phyloP scores from a whole-genome alignment of 495 filamentous ascomycete genomes.

The Penicillium tannophilum region DNA sequence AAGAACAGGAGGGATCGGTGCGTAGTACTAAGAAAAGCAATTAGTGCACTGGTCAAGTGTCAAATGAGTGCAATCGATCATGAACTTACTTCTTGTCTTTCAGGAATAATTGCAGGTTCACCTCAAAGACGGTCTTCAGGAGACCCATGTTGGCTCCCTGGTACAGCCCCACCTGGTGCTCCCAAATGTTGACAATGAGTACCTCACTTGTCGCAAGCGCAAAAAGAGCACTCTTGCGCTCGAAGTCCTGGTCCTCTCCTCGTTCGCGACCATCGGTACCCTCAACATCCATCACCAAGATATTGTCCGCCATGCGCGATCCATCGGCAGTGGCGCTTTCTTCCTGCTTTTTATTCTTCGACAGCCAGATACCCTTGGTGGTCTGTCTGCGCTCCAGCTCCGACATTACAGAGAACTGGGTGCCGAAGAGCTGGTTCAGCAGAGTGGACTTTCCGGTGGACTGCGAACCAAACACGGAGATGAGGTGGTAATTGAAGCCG shows the following conservation, averaged over 20 bases:
- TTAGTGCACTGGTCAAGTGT: slow-evolving; percentile 27
- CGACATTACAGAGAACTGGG: slow-evolving; percentile 94
- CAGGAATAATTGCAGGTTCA: slow-evolving; percentile 93
- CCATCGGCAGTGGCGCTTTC: slow-evolving; percentile 31
- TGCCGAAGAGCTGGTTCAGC: slow-evolving; percentile 94
- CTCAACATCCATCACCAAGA: slow-evolving; percentile 98
- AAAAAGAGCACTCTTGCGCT: slow-evolving; percentile 96
- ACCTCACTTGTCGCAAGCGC: slow-evolving; percentile 97
- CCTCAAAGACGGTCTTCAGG: slow-evolving; percentile 97
- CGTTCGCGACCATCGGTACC: slow-evolving; percentile 95
- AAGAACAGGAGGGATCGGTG: slow-evolving; percentile 95
- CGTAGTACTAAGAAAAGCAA: slow-evolving; percentile 60
- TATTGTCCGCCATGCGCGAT: slow-evolving; percentile 86
- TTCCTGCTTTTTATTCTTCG: slow-evolving; percentile 76
- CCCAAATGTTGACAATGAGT: slow-evolving; percentile 98
- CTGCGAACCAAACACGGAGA: slow-evolving; percentile 97
- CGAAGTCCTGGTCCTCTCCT: slow-evolving; percentile 98
- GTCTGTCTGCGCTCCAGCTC: slow-evolving; percentile 89
- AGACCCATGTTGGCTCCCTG: slow-evolving; percentile 99
- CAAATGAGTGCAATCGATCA: not conserved
- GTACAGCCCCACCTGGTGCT: slow-evolving; percentile 96
- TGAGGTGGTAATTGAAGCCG: slow-evolving; percentile 98
- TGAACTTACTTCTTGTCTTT: slow-evolving; percentile 83
- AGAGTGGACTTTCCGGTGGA: slow-evolving; percentile 98
- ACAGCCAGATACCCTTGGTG: slow-evolving; percentile 99